Evolutionary conservation across 805 yeast species (phyloP).

Genomic region (Kodamaea sagamina): DNA sequence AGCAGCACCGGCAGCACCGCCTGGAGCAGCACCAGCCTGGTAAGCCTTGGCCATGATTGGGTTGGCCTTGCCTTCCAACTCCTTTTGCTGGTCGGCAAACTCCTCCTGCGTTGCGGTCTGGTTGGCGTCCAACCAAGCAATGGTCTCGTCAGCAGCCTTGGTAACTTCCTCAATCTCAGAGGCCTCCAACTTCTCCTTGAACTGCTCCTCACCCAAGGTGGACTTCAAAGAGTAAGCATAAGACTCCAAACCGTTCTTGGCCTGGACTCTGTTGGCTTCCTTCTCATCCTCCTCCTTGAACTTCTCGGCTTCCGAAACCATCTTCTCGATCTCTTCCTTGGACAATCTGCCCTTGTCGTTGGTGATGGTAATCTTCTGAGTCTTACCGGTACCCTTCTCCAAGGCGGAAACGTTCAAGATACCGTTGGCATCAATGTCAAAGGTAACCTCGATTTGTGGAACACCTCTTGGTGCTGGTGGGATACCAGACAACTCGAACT

Average conservation of each 20-base stretch:
- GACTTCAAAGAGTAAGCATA: conserved; percentile 92
- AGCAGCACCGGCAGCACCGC: conserved; percentile 67
- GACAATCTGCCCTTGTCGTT: conserved; percentile 98
- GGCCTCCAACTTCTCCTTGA: conserved; percentile 51
- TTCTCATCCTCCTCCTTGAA: conserved; percentile 94
- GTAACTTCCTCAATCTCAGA: conserved; percentile 67
- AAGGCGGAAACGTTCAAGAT: conserved; percentile 93
- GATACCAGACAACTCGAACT: conserved; percentile 93
- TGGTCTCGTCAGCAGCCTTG: conserved; percentile 82
- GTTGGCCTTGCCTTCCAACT: conserved; percentile 91
- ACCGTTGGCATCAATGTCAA: conserved; percentile 97
- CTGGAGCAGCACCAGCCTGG: conserved; percentile 87
- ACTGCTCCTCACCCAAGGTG: conserved; percentile 54
- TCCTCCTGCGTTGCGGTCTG: conserved; percentile 93
- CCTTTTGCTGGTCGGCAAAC: conserved; percentile 90
- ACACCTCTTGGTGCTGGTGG: conserved; percentile 99
- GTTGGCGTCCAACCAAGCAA: conserved; percentile 90
- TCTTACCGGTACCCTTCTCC: conserved; percentile 98
- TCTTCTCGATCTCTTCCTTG: conserved; percentile 95
- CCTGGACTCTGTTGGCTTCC: conserved; percentile 89
- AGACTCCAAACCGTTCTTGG: conserved; percentile 94
- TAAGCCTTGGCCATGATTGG: conserved; percentile 97
- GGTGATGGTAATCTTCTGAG: conserved; percentile 95
- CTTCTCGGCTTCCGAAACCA: conserved; percentile 98
- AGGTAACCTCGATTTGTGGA: conserved; percentile 97